Evolutionary conservation across 2,329 filamentous ascomycete species (phyloP).

Genomic region (Phialophora verrucosa): DNA sequence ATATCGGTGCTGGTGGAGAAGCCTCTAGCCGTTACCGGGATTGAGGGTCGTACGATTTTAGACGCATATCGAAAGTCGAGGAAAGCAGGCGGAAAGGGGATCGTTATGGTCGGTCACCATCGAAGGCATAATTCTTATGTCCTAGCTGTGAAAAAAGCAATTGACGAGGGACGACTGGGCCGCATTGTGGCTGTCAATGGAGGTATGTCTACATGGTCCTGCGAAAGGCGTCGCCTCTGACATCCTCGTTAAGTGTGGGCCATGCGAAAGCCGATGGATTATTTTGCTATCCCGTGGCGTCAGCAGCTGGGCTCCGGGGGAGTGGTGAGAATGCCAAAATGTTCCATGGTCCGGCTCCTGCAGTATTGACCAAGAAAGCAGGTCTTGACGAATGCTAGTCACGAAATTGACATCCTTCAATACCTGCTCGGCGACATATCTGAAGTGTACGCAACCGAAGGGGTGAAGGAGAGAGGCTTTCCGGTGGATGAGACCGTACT

Average conservation of each 20-base stretch:
- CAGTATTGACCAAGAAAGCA: neutral
- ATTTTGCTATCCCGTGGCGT: conserved; percentile 23
- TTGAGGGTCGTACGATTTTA: neutral
- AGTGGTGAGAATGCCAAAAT: conserved; percentile 7
- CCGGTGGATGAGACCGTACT: conserved; percentile 25
- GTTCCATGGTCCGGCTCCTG: neutral
- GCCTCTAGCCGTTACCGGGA: conserved; percentile 21
- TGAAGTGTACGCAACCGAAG: conserved; percentile 23
- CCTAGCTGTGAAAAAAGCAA: conserved; percentile 20
- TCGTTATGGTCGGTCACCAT: conserved; percentile 33
- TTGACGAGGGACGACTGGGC: conserved; percentile 23
- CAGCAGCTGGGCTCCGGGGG: conserved; percentile 4
- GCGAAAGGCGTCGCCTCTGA: neutral
- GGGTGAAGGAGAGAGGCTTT: conserved; percentile 2
- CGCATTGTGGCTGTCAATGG: conserved; percentile 29
- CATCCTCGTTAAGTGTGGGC: conserved; percentile 23
- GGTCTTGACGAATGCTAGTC: conserved; percentile 34
- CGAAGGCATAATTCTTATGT: conserved; percentile 31
- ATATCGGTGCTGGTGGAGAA: conserved; percentile 35
- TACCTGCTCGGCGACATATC: conserved; percentile 29
- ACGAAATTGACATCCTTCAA: conserved; percentile 34
- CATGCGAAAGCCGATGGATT: conserved; percentile 25
- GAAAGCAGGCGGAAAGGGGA: neutral
- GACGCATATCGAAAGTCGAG: too few relatives aligned
- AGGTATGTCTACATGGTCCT: neutral